Percentiles rank a stretch among this genome's conserved stretches.
Evolutionary conservation across 257 asterid genomes (phyloP).

Genomic region (Osmanthus fragrans): DNA sequence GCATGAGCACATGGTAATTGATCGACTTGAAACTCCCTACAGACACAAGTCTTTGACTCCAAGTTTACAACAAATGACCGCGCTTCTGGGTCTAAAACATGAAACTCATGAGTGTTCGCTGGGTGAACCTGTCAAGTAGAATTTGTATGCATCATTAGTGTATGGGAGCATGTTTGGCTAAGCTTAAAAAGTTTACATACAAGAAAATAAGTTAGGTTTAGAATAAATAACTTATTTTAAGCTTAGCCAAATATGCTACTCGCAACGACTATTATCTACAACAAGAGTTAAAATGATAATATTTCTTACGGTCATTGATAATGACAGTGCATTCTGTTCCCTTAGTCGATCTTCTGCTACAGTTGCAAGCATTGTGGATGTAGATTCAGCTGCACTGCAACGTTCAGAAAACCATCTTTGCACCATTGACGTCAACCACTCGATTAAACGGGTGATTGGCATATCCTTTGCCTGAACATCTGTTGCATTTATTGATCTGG

Average conservation of each 20-base stretch:
- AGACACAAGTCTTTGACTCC: neutral
- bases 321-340: constrained; percentile 1
- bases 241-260: neutral
- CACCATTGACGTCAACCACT: neutral
- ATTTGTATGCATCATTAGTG: neutral
- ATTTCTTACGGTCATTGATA: neutral
- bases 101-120: neutral
- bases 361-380: neutral
- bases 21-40: constrained; percentile 3
- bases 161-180: neutral
- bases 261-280: neutral
- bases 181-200: neutral
- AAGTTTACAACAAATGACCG: constrained; percentile 2
- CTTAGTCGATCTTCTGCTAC: constrained; percentile 1
- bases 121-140: neutral
- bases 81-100: neutral
- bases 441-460: neutral
- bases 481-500: neutral
- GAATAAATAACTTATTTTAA: neutral
- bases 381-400: neutral
- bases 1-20: constrained; percentile 4
- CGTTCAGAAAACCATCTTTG: constrained; percentile 3
- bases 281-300: neutral
- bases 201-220: neutral
- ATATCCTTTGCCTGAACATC: neutral